Conservation (phyloP, 2,329 filamentous ascomycete genomes). For the Hysterium pulicare region DNA sequence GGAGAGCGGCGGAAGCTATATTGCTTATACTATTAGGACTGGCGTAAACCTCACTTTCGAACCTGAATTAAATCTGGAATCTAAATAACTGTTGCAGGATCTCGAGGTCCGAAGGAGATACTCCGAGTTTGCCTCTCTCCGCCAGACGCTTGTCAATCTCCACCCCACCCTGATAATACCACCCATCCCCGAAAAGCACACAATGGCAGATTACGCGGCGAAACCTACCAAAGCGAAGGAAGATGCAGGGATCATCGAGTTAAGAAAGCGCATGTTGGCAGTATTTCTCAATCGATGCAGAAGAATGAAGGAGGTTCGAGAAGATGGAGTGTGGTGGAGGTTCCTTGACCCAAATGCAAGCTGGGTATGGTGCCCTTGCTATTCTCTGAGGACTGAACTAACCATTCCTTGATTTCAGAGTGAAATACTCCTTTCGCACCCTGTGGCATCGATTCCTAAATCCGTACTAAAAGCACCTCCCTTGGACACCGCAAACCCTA, state of each 20-base stretch:
- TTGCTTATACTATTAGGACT: conserved; percentile 95
- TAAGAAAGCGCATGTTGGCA: conserved; percentile 93
- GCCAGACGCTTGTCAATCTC: conserved; percentile 82
- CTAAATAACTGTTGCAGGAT: conserved; percentile 57
- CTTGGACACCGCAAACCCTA: conserved; percentile 88
- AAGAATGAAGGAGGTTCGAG: conserved; percentile 84
- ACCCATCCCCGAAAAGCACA: conserved; percentile 97
- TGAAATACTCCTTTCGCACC: conserved; percentile 91
- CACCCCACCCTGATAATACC: conserved; percentile 95
- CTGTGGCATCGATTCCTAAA: conserved; percentile 87
- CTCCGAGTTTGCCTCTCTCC: conserved; percentile 90
- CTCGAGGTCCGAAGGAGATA: conserved; percentile 92
- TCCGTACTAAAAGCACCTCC: conserved; percentile 94
- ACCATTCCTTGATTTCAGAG: conserved; percentile 53
- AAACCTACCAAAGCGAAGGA: conserved; percentile 98
- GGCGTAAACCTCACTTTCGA: conserved; percentile 59
- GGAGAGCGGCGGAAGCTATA: conserved; percentile 88
- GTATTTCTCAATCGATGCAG: conserved; percentile 94
- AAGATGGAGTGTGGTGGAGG: conserved; percentile 95
- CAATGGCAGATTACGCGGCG: conserved; percentile 96
- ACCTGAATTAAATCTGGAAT: not conserved
- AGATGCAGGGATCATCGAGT: conserved; percentile 92
- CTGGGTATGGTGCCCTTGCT: conserved; percentile 64
- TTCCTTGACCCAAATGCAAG: conserved; percentile 97
- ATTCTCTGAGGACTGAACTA: conserved; percentile 6